A percentile compares a stretch with the other conserved stretches of the same genome.
phyloP scores from a whole-genome alignment of 306 rosid species.

The Vigna nakashimae region DNA sequence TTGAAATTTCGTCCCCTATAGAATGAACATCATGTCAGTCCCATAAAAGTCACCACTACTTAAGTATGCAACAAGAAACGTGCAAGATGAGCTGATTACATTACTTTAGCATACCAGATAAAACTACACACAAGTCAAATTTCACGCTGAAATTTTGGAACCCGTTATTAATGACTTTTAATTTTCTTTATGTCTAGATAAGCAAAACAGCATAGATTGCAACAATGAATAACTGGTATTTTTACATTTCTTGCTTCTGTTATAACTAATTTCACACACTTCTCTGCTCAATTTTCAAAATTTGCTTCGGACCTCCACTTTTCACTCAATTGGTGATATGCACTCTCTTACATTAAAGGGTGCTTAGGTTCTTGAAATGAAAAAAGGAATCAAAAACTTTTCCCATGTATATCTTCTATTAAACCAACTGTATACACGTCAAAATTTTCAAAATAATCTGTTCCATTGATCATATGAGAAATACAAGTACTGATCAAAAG shows the following conservation, averaged over 20 bases:
- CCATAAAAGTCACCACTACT: neutral
- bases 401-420: neutral
- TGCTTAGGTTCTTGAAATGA: neutral
- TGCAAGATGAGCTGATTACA: neutral
- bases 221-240: neutral
- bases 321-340: constrained; percentile 9
- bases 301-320: neutral
- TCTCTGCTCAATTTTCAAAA: neutral
- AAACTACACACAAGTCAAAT: neutral
- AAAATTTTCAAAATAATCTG: neutral
- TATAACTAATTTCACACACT: constrained; percentile 1
- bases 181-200: neutral
- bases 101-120: neutral
- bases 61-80: constrained; percentile 21
- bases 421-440: constrained; percentile 9
- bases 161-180: neutral
- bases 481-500: constrained; percentile 9
- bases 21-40: neutral
- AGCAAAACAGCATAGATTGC: neutral
- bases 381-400: constrained; percentile 11
- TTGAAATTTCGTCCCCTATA: constrained; percentile 31
- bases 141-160: neutral
- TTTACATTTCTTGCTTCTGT: constrained; percentile 9
- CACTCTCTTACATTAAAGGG: constrained; percentile 1
- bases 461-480: constrained; percentile 1